Evolutionary conservation across 371 early-diverging fungal species (phyloP).

Genomic region (Nematocida sp.): DNA sequence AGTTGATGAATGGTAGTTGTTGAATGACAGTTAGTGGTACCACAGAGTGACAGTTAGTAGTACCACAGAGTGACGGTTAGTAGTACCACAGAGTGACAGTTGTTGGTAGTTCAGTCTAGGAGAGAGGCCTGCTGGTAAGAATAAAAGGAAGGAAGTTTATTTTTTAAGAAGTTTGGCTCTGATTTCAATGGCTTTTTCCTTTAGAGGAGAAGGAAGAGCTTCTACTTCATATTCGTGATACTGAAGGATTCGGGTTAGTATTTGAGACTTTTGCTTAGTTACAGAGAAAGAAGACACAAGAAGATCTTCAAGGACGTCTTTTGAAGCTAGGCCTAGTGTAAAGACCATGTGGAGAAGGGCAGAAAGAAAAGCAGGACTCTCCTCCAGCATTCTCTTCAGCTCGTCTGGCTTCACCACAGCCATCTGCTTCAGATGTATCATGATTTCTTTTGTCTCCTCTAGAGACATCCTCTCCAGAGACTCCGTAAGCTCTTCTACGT

Average conservation of each 20-base stretch:
- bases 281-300: slow-evolving; percentile 57
- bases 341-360: slow-evolving; percentile 56
- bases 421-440: slow-evolving; percentile 62
- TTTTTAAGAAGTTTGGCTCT: slow-evolving; percentile 48
- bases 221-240: slow-evolving; percentile 60
- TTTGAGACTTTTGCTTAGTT: slow-evolving; percentile 57
- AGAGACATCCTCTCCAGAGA: slow-evolving; percentile 60
- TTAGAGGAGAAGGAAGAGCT: slow-evolving; percentile 52
- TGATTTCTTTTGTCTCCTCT: slow-evolving; percentile 62
- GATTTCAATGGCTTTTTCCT: slow-evolving; percentile 55
- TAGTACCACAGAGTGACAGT: too few species aligned
- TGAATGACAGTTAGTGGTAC: too few species aligned
- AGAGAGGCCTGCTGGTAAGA: neutral
- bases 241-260: slow-evolving; percentile 59
- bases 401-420: slow-evolving; percentile 62
- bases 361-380: slow-evolving; percentile 58
- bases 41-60: too few species aligned
- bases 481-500: slow-evolving; percentile 56
- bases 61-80: too few species aligned
- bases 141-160: neutral
- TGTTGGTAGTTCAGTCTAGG: neutral
- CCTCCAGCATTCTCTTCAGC: slow-evolving; percentile 59
- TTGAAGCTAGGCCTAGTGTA: slow-evolving; percentile 55
- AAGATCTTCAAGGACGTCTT: slow-evolving; percentile 43
- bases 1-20: too few species aligned